Evolutionary conservation across 371 early-diverging fungal species (phyloP).

Genomic region (Mortierella sp.): DNA sequence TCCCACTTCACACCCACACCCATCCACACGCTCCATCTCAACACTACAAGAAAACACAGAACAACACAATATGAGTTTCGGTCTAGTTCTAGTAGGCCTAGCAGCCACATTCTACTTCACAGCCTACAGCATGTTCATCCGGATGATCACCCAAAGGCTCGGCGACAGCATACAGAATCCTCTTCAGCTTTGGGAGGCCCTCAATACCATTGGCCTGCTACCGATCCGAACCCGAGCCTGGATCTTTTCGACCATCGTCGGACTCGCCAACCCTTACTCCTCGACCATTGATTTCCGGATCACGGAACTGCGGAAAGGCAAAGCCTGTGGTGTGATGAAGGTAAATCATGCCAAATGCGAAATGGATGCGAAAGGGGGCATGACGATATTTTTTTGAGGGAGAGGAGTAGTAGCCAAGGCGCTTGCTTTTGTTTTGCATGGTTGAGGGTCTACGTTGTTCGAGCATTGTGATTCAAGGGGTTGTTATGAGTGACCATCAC

Average conservation of each 20-base stretch:
- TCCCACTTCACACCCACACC: not conserved
- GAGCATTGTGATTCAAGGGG: not conserved
- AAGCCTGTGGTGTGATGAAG: constrained; percentile 54
- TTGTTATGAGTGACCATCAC: not conserved
- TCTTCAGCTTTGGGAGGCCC: constrained; percentile 47
- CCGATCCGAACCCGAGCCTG: constrained; percentile 47
- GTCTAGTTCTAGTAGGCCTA: constrained; percentile 22
- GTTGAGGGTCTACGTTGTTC: not conserved
- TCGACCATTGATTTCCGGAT: constrained; percentile 51
- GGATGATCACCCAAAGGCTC: constrained; percentile 38
- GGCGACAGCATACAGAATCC: constrained; percentile 35
- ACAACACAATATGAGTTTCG: constrained; percentile 19
- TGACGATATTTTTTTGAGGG: constrained; percentile 12
- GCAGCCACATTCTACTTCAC: constrained; percentile 21
- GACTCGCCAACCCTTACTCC: constrained; percentile 47
- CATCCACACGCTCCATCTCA: not conserved
- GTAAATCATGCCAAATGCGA: too few relatives aligned
- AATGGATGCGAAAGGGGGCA: too few relatives aligned
- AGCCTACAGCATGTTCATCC: constrained; percentile 10
- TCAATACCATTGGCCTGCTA: constrained; percentile 33
- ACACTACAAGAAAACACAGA: not conserved
- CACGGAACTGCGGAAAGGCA: constrained; percentile 53
- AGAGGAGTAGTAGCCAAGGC: not conserved
- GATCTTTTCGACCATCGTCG: constrained; percentile 51
- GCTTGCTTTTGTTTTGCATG: not conserved